Percentiles rank a stretch among this genome's conserved stretches.
These are phyloP conservation scores for Termitomyces sp. DNA, from an alignment of 768 basidiomycete genomes.

Conservation along the genomic window DNA sequence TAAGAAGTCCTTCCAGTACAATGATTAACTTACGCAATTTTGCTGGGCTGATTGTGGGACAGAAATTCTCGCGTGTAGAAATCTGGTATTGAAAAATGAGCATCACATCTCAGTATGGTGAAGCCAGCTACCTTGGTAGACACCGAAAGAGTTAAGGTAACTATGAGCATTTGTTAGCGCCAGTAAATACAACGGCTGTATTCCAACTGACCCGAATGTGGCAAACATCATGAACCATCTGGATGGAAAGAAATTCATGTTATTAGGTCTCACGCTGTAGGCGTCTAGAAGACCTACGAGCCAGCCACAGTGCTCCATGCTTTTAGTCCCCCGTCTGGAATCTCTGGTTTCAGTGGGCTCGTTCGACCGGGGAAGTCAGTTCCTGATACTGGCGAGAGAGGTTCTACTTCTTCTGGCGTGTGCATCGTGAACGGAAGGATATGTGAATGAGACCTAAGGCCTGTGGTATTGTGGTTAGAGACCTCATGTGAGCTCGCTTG, in stretches of 20 bases:
- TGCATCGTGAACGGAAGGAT: background rate
- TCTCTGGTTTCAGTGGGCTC: background rate
- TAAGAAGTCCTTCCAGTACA: background rate
- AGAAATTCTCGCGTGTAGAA: conserved; percentile 13
- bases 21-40: conserved; percentile 9
- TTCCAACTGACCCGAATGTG: conserved; percentile 12
- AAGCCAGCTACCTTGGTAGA: conserved; percentile 14
- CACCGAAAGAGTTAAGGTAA: conserved; percentile 16
- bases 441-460: background rate
- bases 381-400: background rate
- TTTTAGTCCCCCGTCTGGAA: conserved; percentile 11
- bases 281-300: conserved; percentile 8
- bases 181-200: background rate
- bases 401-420: background rate
- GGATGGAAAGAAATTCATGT: background rate
- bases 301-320: conserved; percentile 15
- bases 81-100: background rate
- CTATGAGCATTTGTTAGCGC: background rate
- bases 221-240: conserved; percentile 18
- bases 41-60: conserved; percentile 7
- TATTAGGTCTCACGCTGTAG: background rate
- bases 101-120: background rate
- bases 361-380: background rate
- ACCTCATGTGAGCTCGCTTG: background rate
- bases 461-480: background rate